Base-by-base conservation (phyloP, 2,329 filamentous ascomycete genomes). In the Pseudocercospora fijiensis region DNA sequence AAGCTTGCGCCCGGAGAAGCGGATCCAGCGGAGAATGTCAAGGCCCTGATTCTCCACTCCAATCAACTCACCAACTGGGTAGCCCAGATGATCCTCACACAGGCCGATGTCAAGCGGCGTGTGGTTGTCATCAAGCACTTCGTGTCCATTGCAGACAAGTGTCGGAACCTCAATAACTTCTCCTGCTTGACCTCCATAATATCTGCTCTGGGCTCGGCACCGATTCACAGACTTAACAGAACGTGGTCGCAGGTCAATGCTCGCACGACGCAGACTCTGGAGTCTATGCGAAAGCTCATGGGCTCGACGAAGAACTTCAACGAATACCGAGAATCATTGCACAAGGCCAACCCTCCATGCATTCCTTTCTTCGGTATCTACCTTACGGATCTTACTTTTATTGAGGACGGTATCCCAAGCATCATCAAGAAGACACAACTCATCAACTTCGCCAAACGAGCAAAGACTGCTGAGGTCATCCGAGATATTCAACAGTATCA, bases 11-110 rank as follows among this genome's bases (percentile, higher is more conserved):
- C 93, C 33, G 89, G 89, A 65, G 90, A 93, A 67, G 85, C 89
- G 5, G 92, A 96, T 72, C 91, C 93, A 33, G 93, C 95, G 9
- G 87, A 92, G 0, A 98, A 99, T 72, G 92, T 99, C 70, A 97
- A 98, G 79, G 91, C 92, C 9, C 84, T 99, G 67, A 99, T 99
- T 79, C 83, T 98, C 58, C 95, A 99, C 79, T 98, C 95, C 0
- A 99, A 99, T 74, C 94, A 98, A 77, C 88, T 99, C 83, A 99
- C 95, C 5, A 99, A 98, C 76, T 99, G 95, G 95, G 95, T 98
- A 57, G 95, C 95, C 28, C 94, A 98, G 78, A 98, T 99, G 95
- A 98, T 99, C 70, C 79, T 99, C 66, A 93, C 90, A 0, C 95
- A 99, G 78, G 86, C 89, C 72, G 95, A 99, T 76, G 91, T 97